Conservation (phyloP, 768 basidiomycete genomes). For the Mycena polygramma region DNA sequence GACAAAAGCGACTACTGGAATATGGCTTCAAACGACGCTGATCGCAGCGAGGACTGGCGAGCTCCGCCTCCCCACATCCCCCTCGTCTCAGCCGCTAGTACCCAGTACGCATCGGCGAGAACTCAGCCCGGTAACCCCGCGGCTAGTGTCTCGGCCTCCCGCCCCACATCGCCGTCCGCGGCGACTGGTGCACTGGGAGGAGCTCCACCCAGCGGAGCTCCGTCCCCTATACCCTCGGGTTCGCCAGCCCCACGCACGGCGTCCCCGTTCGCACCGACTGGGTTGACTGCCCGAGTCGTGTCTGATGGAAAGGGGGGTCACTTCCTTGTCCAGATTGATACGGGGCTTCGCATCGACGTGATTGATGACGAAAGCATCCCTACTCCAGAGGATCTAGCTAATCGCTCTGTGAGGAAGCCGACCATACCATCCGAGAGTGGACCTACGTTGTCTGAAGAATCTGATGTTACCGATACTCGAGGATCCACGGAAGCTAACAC, state of each 20-base stretch:
- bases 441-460: constrained; percentile 4
- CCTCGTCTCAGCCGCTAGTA: not conserved
- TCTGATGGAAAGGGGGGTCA: not conserved
- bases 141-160: not conserved
- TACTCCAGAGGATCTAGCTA: not conserved
- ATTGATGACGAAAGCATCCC: not conserved
- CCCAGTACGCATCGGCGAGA: constrained; percentile 10
- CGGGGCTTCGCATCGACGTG: not conserved
- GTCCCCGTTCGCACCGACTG: not conserved
- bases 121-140: not conserved
- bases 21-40: not conserved
- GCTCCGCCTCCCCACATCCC: not conserved
- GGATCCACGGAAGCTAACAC: not conserved
- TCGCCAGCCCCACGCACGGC: constrained; percentile 1
- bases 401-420: too few relatives aligned
- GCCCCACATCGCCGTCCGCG: not conserved
- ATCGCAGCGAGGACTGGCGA: constrained; percentile 3
- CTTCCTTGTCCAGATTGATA: not conserved
- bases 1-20: too few relatives aligned
- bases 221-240: constrained; percentile 1
- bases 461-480: not conserved
- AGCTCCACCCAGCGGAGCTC: not conserved
- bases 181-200: too few relatives aligned
- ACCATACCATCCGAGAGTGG: not conserved
- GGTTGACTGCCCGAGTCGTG: not conserved